Evolutionary conservation across 345 rosid species (phyloP), one percentile per base, ranked within the genome.

Genomic region (Salix caprea): DNA sequence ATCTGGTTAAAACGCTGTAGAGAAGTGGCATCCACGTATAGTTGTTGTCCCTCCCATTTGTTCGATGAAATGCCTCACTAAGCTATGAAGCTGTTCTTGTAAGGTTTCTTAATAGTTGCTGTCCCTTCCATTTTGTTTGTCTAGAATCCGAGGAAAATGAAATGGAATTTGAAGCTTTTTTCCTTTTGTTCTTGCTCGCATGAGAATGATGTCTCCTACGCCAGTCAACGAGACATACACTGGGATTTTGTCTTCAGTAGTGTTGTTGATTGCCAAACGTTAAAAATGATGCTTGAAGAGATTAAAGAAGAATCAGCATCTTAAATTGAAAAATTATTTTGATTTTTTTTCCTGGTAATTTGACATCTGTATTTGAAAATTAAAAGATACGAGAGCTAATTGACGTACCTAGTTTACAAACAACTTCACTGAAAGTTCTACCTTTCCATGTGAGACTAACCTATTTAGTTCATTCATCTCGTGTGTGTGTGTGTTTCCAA

Each of bases 51-150:
- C 56, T 32, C 24, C 14, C 34, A 52, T 19, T 18, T 72, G 72
- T 75, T 82, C 69, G 85, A 78, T 64, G 39, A 82, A 78, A 78
- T 78, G 82, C 67, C 71, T 69, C 71, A 52, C 13, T 50, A 65
- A 75, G 64, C 5, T 70, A 7, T 44, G 50, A 48, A 10, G 5
- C 19, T 8, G 16, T 40, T 3, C 24, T 14, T 64, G 48, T 23
- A n/a, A 30, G 6, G 52, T 56, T 48, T 19, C 9, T 14, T 39
- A 34, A 46, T 40, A 16, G 42, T 69, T 30, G 12, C 0, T 44
- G 3, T 44, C 50, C 48, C 50, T 44, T 40, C 4, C 16, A 44
- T 12, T 44, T 44, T 13, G 50, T 44, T 44, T 12, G 50, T 13
- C 13, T 44, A 44, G 50, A 44, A 44, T 11, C 50, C 16, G 50